These are phyloP conservation scores for Neonothopanus nambi DNA, from an alignment of 1,284 basidiomycete species.

Conservation along the genomic window DNA sequence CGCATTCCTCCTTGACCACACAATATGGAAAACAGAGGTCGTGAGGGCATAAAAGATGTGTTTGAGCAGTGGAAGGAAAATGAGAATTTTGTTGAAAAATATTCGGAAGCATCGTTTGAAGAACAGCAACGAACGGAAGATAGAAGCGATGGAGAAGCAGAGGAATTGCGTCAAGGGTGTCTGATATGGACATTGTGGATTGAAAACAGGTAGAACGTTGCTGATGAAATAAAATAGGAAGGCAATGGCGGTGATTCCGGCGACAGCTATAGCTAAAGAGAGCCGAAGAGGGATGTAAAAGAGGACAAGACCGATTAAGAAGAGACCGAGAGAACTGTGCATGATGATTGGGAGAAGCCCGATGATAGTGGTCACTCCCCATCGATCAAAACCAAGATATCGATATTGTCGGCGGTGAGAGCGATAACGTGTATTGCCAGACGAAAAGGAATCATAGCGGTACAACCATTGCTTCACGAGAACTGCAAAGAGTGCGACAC, in stretches of 20 bases:
- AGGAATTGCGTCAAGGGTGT: too few species aligned
- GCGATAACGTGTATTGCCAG: neutral
- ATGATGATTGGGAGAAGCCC: constrained; percentile 6
- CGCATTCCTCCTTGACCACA: too few species aligned
- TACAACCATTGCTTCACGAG: constrained; percentile 16
- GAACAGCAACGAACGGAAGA: too few species aligned
- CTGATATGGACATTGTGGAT: neutral
- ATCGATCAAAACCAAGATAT: neutral
- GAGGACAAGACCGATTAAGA: constrained; percentile 3
- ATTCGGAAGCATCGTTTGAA: too few species aligned
- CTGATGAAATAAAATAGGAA: neutral
- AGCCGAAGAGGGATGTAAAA: neutral
- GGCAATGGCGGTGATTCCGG: neutral
- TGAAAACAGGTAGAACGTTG: neutral
- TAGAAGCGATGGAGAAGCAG: too few species aligned
- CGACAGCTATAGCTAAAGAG: neutral
- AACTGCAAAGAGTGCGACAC: constrained; percentile 5
- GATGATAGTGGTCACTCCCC: constrained; percentile 6
- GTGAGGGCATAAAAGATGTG: too few species aligned
- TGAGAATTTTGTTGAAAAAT: too few species aligned
- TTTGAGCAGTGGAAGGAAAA: too few species aligned
- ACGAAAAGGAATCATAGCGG: neutral
- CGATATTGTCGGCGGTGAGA: constrained; percentile 1
- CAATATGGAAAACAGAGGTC: too few species aligned
- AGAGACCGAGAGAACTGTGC: constrained; percentile 5